Evolutionary conservation across 2,329 filamentous ascomycete species (phyloP).

Genomic region (Zasmidium angulare): DNA sequence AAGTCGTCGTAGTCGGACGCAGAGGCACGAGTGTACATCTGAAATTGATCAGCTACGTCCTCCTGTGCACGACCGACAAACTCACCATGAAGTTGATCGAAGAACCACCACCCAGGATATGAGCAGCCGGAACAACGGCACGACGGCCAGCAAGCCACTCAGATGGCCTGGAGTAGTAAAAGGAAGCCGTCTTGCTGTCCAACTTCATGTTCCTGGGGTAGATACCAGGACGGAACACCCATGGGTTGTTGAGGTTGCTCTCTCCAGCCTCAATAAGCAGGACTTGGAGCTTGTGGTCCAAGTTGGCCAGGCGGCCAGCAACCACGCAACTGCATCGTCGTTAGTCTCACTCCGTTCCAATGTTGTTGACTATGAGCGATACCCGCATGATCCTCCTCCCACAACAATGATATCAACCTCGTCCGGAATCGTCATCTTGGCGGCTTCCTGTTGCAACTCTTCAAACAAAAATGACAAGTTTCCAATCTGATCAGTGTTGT

Average conservation of each 20-base stretch:
- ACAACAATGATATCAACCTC: slow-evolving; percentile 81
- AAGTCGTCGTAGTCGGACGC: slow-evolving; percentile 77
- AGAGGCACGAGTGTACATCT: slow-evolving; percentile 73
- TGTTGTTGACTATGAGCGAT: slow-evolving; percentile 23
- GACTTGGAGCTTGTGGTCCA: slow-evolving; percentile 72
- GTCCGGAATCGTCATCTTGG: slow-evolving; percentile 64
- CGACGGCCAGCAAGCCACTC: slow-evolving; percentile 69
- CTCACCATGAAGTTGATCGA: slow-evolving; percentile 75
- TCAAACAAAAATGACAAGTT: neutral
- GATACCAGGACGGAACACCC: slow-evolving; percentile 72
- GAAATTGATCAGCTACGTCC: slow-evolving; percentile 3
- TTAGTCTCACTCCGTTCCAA: slow-evolving; percentile 15
- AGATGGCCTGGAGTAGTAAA: slow-evolving; percentile 75
- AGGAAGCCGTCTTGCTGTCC: slow-evolving; percentile 77
- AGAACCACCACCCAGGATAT: slow-evolving; percentile 63
- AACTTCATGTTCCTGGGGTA: slow-evolving; percentile 76
- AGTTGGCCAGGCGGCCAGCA: slow-evolving; percentile 64
- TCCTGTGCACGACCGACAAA: neutral
- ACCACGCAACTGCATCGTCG: slow-evolving; percentile 47
- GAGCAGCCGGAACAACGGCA: slow-evolving; percentile 72
- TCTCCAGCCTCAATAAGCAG: slow-evolving; percentile 70
- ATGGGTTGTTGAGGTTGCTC: slow-evolving; percentile 75
- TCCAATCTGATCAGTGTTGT: neutral
- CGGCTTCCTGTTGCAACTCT: slow-evolving; percentile 6
- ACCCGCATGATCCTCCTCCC: slow-evolving; percentile 70